Percentiles rank a stretch among this genome's conserved stretches.
These are phyloP conservation scores for Ophiostoma sp. DNA, from an alignment of 2,329 filamentous ascomycete genomes.

Conservation along the genomic window DNA sequence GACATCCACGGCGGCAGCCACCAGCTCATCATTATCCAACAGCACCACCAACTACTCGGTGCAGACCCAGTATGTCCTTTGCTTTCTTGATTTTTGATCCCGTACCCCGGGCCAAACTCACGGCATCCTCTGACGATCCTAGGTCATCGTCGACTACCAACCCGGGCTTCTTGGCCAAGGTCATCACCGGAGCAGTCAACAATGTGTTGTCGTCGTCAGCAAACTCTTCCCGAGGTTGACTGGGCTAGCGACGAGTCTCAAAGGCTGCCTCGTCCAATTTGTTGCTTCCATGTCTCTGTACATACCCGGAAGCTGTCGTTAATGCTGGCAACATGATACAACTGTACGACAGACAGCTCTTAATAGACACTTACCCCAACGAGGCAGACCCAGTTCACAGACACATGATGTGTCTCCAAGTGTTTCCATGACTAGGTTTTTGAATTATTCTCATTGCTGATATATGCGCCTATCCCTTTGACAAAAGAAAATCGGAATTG, in stretches of 20 bases:
- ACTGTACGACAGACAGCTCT: no score
- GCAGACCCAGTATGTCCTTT: neutral
- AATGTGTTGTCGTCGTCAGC: slow-evolving; percentile 14
- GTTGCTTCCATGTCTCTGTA: no score
- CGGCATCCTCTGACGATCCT: neutral
- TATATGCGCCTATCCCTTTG: neutral
- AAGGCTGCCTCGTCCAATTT: neutral
- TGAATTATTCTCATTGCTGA: neutral
- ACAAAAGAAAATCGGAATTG: neutral
- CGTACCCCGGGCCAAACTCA: neutral
- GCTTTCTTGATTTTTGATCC: neutral
- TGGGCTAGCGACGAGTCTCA: neutral
- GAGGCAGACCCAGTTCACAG: no score
- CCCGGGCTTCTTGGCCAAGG: slow-evolving; percentile 22
- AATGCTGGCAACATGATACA: no score
- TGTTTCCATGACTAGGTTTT: no score
- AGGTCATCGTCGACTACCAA: slow-evolving; percentile 21
- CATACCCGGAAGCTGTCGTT: no score
- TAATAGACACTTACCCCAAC: no score
- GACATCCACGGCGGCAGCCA: slow-evolving; percentile 17
- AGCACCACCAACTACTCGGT: slow-evolving; percentile 9
- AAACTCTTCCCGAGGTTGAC: neutral
- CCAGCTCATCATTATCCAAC: slow-evolving; percentile 9
- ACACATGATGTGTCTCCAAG: no score
- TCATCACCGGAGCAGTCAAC: slow-evolving; percentile 25